Evolutionary conservation across 2,329 filamentous ascomycete species (phyloP).

Genomic region (Ascochyta viciae-villosae): DNA sequence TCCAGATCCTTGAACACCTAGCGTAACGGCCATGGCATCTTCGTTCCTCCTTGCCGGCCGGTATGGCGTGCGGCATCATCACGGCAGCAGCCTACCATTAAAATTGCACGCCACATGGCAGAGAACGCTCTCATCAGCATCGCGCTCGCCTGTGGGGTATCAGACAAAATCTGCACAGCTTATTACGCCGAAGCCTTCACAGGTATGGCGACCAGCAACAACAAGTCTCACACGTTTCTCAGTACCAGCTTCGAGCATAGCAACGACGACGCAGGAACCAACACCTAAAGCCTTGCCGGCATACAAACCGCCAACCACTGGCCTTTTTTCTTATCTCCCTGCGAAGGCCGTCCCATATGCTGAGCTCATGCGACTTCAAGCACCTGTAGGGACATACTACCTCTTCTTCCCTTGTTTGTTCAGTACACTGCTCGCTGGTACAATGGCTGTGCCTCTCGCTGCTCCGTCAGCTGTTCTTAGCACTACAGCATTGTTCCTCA

Average conservation of each 20-base stretch:
- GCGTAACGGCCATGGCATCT: constrained; percentile 9
- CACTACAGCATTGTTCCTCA: constrained; percentile 73
- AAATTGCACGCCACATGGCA: not conserved
- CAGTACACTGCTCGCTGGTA: constrained; percentile 80
- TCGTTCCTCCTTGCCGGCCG: constrained; percentile 1
- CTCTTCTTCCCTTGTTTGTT: constrained; percentile 87
- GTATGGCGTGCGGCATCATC: not conserved
- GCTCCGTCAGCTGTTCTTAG: constrained; percentile 67
- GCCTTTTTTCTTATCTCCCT: constrained; percentile 74
- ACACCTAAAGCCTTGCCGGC: constrained; percentile 25
- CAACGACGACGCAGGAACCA: constrained; percentile 25
- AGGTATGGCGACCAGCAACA: constrained; percentile 1
- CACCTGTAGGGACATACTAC: constrained; percentile 82
- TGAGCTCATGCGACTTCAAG: constrained; percentile 81
- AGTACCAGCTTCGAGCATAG: constrained; percentile 15
- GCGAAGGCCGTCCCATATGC: constrained; percentile 77
- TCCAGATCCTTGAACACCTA: constrained; percentile 2
- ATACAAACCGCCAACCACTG: constrained; percentile 74
- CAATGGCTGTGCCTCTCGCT: constrained; percentile 68
- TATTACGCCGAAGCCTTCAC: not conserved
- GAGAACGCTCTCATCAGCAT: constrained; percentile 1
- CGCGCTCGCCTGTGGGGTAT: constrained; percentile 7
- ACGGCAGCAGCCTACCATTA: not conserved
- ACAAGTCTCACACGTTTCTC: not conserved
- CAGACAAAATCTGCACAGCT: constrained; percentile 21